Evolutionary conservation across 202 grass and related monocot species (phyloP).

Genomic region (Elaeis oleifera): DNA sequence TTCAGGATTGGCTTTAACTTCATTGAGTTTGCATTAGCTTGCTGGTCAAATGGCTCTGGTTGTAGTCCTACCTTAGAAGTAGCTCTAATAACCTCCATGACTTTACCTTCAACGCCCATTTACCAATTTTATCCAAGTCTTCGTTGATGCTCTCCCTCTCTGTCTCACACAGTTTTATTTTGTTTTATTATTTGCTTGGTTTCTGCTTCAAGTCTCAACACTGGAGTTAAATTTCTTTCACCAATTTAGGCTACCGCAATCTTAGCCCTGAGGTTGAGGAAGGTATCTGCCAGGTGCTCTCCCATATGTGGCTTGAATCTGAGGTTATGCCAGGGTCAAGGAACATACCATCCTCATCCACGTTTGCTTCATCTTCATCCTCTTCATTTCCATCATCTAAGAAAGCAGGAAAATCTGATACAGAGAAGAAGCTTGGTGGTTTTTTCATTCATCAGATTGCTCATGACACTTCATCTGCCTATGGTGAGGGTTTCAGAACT

Average conservation of each 20-base stretch:
- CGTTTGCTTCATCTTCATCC: conserved; percentile 50
- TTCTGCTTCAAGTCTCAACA: background rate
- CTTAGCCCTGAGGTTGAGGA: conserved; percentile 68
- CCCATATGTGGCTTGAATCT: conserved; percentile 83
- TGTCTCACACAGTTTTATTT: too few species aligned
- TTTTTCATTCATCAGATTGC: conserved; percentile 97
- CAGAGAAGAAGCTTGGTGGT: conserved; percentile 86
- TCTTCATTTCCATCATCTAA: conserved; percentile 44
- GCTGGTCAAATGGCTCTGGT: too few species aligned
- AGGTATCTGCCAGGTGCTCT: conserved; percentile 96
- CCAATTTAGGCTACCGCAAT: conserved; percentile 55
- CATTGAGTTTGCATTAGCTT: too few species aligned
- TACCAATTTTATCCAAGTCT: too few species aligned
- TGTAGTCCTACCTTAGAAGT: too few species aligned
- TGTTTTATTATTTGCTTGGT: background rate
- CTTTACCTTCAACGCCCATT: too few species aligned
- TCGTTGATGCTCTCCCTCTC: too few species aligned
- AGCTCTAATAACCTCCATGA: too few species aligned
- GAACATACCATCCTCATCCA: conserved; percentile 37
- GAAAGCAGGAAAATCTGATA: conserved; percentile 71
- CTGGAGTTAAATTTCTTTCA: background rate
- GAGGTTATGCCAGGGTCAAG: conserved; percentile 58
- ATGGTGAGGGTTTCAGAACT: conserved; percentile 84
- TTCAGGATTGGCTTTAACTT: too few species aligned
- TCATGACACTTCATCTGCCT: conserved; percentile 72